Evolutionary conservation across 495 filamentous ascomycete genomes (phyloP).

Genomic region (Poronia punctata): DNA sequence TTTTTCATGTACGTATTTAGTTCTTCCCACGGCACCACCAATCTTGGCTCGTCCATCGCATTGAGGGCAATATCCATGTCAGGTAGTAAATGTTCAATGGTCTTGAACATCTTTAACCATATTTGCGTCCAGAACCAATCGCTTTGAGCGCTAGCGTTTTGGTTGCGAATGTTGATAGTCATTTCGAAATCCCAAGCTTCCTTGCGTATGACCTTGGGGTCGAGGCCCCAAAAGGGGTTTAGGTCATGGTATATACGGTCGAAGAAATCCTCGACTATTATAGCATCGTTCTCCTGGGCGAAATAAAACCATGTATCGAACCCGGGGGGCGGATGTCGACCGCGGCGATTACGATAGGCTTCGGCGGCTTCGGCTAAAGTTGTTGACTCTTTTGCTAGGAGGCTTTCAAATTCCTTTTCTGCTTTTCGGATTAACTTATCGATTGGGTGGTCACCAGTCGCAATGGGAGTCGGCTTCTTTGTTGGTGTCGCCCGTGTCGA

Average conservation of each 20-base stretch:
- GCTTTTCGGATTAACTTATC: conserved; percentile 38
- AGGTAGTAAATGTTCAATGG: conserved; percentile 53
- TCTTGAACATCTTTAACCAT: conserved; percentile 50
- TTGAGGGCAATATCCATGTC: conserved; percentile 70
- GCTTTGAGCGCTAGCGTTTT: conserved; percentile 47
- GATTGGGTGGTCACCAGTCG: conserved; percentile 34
- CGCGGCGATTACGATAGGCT: conserved; percentile 55
- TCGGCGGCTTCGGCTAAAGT: conserved; percentile 53
- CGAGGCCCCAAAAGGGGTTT: conserved; percentile 62
- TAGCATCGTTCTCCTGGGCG: conserved; percentile 49
- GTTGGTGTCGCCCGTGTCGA: conserved; percentile 7
- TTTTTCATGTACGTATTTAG: conserved; percentile 50
- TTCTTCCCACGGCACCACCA: conserved; percentile 60
- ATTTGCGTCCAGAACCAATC: conserved; percentile 59
- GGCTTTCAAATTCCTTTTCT: conserved; percentile 31
- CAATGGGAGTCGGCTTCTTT: conserved; percentile 11
- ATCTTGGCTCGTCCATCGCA: conserved; percentile 59
- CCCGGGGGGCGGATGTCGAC: conserved; percentile 66
- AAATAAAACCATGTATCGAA: conserved; percentile 65
- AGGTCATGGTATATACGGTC: conserved; percentile 67
- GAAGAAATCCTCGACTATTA: conserved; percentile 65
- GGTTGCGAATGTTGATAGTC: conserved; percentile 50
- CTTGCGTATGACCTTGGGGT: conserved; percentile 49
- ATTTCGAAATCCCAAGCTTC: conserved; percentile 49
- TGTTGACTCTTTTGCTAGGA: conserved; percentile 34